Conservation (phyloP, 768 basidiomycete genomes). For the Trametes gibbosa region DNA sequence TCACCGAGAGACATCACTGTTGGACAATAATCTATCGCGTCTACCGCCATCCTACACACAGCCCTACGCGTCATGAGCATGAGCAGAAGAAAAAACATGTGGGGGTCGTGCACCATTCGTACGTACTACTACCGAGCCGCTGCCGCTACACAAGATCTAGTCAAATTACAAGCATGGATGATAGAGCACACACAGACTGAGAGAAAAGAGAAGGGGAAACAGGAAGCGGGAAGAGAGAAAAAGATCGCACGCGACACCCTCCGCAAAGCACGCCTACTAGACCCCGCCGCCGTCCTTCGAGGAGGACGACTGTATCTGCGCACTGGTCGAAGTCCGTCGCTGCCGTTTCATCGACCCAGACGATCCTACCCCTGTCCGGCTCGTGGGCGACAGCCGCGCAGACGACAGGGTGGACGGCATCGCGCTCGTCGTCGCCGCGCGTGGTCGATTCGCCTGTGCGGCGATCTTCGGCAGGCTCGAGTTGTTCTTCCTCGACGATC, state of each 20-base stretch:
- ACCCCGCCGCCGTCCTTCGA: conserved; percentile 27
- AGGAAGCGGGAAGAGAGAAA: not conserved
- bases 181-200: conserved; percentile 26
- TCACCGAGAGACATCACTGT: conserved; percentile 1
- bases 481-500: conserved; percentile 60
- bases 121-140: conserved; percentile 7
- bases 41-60: conserved; percentile 26
- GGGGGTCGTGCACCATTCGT: conserved; percentile 5
- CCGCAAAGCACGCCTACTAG: conserved; percentile 19
- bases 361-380: conserved; percentile 28
- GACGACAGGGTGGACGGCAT: conserved; percentile 46
- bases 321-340: conserved; percentile 68
- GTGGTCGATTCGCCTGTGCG: conserved; percentile 67
- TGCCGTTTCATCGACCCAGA: conserved; percentile 68
- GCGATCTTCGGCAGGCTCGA: conserved; percentile 70
- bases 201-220: conserved; percentile 34
- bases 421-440: conserved; percentile 65
- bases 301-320: conserved; percentile 40
- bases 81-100: conserved; percentile 3
- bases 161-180: conserved; percentile 23
- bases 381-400: conserved; percentile 37
- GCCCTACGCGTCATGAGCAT: conserved; percentile 12
- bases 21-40: conserved; percentile 26
- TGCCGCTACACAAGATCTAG: conserved; percentile 24
- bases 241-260: conserved; percentile 23